Base-by-base conservation (phyloP, 2,329 filamentous ascomycete species). In the Rhinocladiella similis region DNA sequence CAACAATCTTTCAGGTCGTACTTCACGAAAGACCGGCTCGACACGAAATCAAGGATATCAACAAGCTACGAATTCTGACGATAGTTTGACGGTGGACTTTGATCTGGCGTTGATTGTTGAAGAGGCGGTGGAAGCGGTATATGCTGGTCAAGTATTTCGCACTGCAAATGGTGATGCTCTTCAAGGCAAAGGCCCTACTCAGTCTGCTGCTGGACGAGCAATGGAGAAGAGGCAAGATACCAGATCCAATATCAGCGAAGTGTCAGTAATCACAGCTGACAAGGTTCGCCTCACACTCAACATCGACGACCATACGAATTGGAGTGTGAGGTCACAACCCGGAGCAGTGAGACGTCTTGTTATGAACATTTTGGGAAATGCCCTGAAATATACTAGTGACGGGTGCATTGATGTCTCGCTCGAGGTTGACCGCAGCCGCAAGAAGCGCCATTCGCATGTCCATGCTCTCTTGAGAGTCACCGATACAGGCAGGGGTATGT, bases 401-500 rank as follows among this genome's bases (percentile, higher is more conserved):
- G 83, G 83, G 3, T 79, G 72, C 51, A 76, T 86, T 2, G 73
- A 75, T 6, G 70, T 82, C 3, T 70, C 66, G 2, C 59, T 81
- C 12, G 67, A 69, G 51, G 57, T 66, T 1, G 69, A 69, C 14
- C 63, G 62, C n/a, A 68, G 65, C 2, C 64, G 68, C 4, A 62
- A 70, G 12, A 70, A 67, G 5, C 50, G 66, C 1, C 68, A 71
- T 47, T 71, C 74, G 5, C 41, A 53, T 29, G 47, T 59, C 14
- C 49, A 71, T 16, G 65, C 73, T 3, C 68, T 68, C 0, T 54
- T 83, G 14, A 80, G 75, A 0, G 80, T 90, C 1, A 74, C 76
- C 0, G 87, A 90, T 62, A 86, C 86, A 0, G 87, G 87, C 1
- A 79, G 78, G 43, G 87, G 87, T 1, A 90, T 90, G 33, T 80